Evolutionary conservation across 192 early-diverging fungal genomes (phyloP), one percentile per base, ranked within the genome.

Genomic region (Coemansia sp.): DNA sequence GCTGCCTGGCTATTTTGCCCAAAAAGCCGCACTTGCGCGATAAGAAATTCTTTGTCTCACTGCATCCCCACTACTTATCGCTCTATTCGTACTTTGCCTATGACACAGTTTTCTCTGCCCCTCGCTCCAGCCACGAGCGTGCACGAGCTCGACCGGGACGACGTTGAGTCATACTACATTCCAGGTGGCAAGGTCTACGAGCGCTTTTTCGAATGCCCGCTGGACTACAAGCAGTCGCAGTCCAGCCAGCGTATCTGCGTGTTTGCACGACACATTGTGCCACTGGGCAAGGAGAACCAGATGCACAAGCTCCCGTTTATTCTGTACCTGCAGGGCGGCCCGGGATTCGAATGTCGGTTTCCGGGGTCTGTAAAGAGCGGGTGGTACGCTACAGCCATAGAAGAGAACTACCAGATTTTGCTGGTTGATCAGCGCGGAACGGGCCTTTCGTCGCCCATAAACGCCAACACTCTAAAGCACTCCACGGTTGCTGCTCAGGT

Each of bases 401-500:
- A 72, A 10, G 79, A 86, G 36, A 84, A 84, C 6, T 88, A 78
- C 61, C 85, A 88, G 46, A 72, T 86, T 10, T 73, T 88, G 43
- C 66, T 88, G 18, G 55, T 88, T 28, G 86, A 88, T 61, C 84
- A 85, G 55, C 83, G 86, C 31, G 86, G 86, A 53, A 88, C 86
- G 7, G 86, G 86, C 0, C 55, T 82, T 26, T 88, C 86, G 13
- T 70, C 82, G 12, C 61, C 82, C 15, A 76, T 88, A 31, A 81
- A 76, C 4, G 72, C 80, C 12, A 70, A 70, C 23, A 63, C 64
- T 2, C 66, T 88, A 0, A 56, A 64, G 2, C 44, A 54, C 18
- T 80, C 82, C 49, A 50, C 72, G 10, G 70, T 81, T 28, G 71
- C 81, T 20, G 82, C 73, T 8, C 83, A 86, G 50, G 80, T 80